Evolutionary conservation across 176 grass and related monocot genomes (phyloP), one percentile per base, ranked within the genome.

Genomic region (Aegilops umbellulata): DNA sequence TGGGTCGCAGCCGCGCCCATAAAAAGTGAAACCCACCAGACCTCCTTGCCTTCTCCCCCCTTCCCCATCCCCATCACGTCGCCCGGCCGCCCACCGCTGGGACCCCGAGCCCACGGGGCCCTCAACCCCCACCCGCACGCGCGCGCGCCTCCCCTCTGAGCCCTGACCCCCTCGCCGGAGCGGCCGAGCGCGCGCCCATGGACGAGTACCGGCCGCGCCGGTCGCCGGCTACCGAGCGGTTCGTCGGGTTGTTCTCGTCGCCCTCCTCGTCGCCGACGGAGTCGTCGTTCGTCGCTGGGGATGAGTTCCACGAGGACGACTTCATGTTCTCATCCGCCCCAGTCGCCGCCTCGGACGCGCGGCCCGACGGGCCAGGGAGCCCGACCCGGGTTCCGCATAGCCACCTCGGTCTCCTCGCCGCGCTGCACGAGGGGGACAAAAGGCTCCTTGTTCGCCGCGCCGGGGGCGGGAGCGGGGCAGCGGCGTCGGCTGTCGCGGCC

Each of bases 241-340:
- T 87, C 81, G 83, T 91, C n/a, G 89, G 89, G 47, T 79, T 88
- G 69, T 87, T 91, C 85, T 84, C 89, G 9, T 91, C 89, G 44
- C 89, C 89, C n/a, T 91, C 85, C 8, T 91, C 89, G n/a, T 87
- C 89, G 27, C 89, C 89, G 11, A 87, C 85, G 26, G 89, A 87
- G 68, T 6, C 85, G 3, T 84, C 89, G 16, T 87, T 87, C 85
- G 70, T 84, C 61, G 85, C 85, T 1, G 80, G 81, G 36, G 89
- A 87, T 20, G 89, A 91, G 61, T 57, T 87, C n/a, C 85, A 87
- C 26, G 85, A 91, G 81, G 89, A 91, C 36, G 89, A 91, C 19
- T 84, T 87, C 81, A 86, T 91, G 46, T 87, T 91, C 76, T 91
- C 85, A 2, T 83, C 89, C 32, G 66, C 41, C 74, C 26, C 63